Base-by-base conservation (phyloP, 1,284 basidiomycete genomes). In the Cryptococcus sp. region DNA sequence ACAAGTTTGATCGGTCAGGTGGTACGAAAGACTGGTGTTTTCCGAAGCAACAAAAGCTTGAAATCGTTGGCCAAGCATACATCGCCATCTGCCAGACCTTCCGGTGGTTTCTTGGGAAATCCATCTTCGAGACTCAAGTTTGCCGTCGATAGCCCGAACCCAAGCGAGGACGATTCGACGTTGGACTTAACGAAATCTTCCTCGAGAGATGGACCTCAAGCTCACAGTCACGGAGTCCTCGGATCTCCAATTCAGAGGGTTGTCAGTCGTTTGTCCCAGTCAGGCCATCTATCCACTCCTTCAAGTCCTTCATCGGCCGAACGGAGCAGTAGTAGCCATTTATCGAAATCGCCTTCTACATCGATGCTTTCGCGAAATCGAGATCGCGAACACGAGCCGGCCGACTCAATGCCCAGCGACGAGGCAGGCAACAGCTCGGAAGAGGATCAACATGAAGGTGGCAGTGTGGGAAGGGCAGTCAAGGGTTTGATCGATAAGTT, bases 1-100 rank as follows among this genome's bases (percentile, higher is more conserved):
- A 28, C 28, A 28, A 23, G n/a, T 31, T 4, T 42, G 7, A 13
- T 31, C 11, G 37, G 22, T 3, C 10, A 21, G 4, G 46, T 23
- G 45, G 21, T 22, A 28, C n/a, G 16, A 4, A 28, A 36, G 18
- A 69, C 69, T 11, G 63, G 60, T 10, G 18, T 69, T 23, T 69
- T 72, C 58, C 56, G 61, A 37, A 63, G 64, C 3, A 72, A 67
- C 49, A 70, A 67, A 53, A 53, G 53, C 11, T 50, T 72, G 23
- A 57, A 60, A 52, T 53, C 22, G 51, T 11, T 48, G 36, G 34
- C 37, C 34, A 19, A 40, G 16, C 18, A 34, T 46, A 19, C 45
- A n/a, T 19, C 28, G 32, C 21, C 45, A 18, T n/a, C 36, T 41
- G 36, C 22, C 46, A 22, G 36, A 22, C 19, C 24, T 40, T 39